These are phyloP conservation scores for Fraxinus nigra DNA, from an alignment of 305 asterid species.

Conservation along the genomic window DNA sequence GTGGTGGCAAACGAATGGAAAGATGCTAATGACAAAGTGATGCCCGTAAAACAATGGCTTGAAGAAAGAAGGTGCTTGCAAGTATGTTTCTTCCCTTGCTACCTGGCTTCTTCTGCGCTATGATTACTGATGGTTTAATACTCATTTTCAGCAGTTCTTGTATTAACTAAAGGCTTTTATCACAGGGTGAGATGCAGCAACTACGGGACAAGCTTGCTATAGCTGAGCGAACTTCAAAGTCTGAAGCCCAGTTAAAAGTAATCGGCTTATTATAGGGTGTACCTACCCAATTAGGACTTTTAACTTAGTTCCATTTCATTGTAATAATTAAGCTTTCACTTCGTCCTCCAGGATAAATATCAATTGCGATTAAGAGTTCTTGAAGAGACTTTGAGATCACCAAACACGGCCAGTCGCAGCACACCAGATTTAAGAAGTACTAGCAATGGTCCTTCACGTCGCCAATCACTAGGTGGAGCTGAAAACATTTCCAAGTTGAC, in stretches of 20 bases:
- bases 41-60: slow-evolving; percentile 99
- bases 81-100: slow-evolving; percentile 39
- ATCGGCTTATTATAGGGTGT: slow-evolving; percentile 18
- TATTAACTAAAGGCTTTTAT: slow-evolving; percentile 23
- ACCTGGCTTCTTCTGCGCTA: neutral
- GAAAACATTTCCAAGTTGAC: slow-evolving; percentile 79
- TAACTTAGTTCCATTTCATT: neutral
- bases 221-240: slow-evolving; percentile 82
- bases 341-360: slow-evolving; percentile 72
- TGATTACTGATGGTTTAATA: slow-evolving; percentile 2
- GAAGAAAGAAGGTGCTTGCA: slow-evolving; percentile 94
- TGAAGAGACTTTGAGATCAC: slow-evolving; percentile 90
- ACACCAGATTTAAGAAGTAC: slow-evolving; percentile 68
- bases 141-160: slow-evolving; percentile 5
- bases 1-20: slow-evolving; percentile 99
- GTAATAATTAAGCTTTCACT: slow-evolving; percentile 13
- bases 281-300: neutral
- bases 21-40: slow-evolving; percentile 96
- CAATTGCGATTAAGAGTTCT: slow-evolving; percentile 79
- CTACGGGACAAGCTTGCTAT: slow-evolving; percentile 87
- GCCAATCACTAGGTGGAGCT: slow-evolving; percentile 94
- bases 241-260: slow-evolving; percentile 93
- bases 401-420: slow-evolving; percentile 55
- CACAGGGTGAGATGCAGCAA: slow-evolving; percentile 97
- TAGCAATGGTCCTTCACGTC: slow-evolving; percentile 79